Conservation (phyloP, 371 early-diverging fungal genomes). For the Rhizopus microsporus region DNA sequence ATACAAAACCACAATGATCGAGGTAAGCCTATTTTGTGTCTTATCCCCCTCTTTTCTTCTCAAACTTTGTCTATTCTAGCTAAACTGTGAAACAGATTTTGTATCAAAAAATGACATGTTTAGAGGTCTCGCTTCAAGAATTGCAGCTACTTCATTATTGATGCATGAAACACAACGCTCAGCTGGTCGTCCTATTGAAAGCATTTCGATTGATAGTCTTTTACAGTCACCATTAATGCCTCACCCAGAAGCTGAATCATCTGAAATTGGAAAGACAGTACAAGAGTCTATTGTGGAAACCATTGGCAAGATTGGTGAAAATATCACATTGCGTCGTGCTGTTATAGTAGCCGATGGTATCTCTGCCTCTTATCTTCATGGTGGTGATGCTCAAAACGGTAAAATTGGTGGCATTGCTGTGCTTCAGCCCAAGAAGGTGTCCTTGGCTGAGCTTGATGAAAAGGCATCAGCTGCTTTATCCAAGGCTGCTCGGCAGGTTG, state of each 20-base stretch:
- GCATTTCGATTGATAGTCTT: constrained; percentile 40
- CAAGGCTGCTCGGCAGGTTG: constrained; percentile 68
- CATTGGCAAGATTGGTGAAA: constrained; percentile 88
- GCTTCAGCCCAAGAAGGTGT: constrained; percentile 43
- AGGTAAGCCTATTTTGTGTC: constrained; percentile 45
- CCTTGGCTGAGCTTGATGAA: constrained; percentile 34
- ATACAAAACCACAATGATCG: constrained; percentile 55
- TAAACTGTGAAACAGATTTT: constrained; percentile 95
- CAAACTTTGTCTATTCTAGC: constrained; percentile 34
- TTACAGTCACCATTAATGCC: constrained; percentile 61
- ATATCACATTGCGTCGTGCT: constrained; percentile 79
- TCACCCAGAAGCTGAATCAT: constrained; percentile 33
- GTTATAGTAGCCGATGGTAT: constrained; percentile 46
- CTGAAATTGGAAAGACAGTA: constrained; percentile 50
- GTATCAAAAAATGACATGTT: constrained; percentile 86
- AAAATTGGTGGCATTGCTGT: constrained; percentile 74
- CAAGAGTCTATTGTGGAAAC: constrained; percentile 66
- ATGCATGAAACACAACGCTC: constrained; percentile 37
- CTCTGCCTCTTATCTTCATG: constrained; percentile 68
- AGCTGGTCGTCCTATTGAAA: constrained; percentile 39
- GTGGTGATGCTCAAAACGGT: constrained; percentile 61
- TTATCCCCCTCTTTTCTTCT: not conserved
- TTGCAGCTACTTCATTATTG: constrained; percentile 67
- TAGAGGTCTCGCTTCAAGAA: constrained; percentile 70
- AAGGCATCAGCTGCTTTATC: constrained; percentile 36